Evolutionary conservation across 1,284 basidiomycete genomes (phyloP), one percentile per base, ranked within the genome.

Genomic region (Fomitopsis betulina): DNA sequence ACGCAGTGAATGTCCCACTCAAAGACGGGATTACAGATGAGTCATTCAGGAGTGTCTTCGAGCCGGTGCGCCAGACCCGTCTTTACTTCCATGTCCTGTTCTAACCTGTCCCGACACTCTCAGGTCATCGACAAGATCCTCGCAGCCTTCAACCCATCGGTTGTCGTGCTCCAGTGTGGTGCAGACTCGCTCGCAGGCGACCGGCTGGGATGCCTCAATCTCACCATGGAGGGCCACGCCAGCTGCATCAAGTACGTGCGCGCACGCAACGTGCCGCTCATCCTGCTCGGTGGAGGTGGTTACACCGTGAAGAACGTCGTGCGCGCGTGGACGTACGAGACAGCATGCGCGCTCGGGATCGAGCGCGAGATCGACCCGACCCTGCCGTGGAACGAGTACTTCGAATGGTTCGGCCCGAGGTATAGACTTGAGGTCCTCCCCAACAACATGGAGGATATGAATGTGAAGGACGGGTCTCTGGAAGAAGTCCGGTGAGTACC

Each of bases 231-330:
- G 43, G 96, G 94, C 0, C 96, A 99, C 71, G 93, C 94, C 13
- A 86, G 89, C 63, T 98, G 94, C 67, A 93, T 96, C 10, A 83
- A 89, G 58, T 97, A 93, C 72, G 79, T 99, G 54, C 86, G 93
- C 59, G 82, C 85, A 56, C 89, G 93, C 71, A 87, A 91, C 65
- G 79, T 98, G 15, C 97, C 96, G 0, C 80, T 97, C 49, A 91
- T 99, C 67, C 81, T 97, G 50, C 81, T 99, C 3, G 97, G 96
- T 38, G 96, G 96, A 2, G 97, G 96, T 10, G 96, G 96, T 1
- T 99, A 99, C 72, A 99, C 96, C 0, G 87, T 94, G 33, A 94
- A 94, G 73, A 99, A 99, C 70, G 96, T 98, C 7, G 93, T 94
- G 0, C 81, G 94, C 39, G 89, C 92, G 12, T 99, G 96, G 96